Conservation (phyloP, 2,329 filamentous ascomycete species). For the Colletotrichum sp. region DNA sequence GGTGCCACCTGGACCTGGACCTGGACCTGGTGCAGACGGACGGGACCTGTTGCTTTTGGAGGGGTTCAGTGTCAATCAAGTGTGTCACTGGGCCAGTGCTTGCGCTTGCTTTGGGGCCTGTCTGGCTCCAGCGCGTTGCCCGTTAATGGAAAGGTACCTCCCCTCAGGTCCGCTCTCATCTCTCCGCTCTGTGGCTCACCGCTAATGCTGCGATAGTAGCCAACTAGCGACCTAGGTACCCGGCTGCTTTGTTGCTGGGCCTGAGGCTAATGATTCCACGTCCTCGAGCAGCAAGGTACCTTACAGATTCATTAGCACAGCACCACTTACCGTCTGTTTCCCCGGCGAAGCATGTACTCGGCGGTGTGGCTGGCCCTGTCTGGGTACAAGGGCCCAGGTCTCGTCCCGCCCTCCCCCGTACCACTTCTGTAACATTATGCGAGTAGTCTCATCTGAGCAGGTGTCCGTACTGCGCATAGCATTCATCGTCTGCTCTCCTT, state of each 20-base stretch:
- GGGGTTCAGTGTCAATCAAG: conserved; percentile 18
- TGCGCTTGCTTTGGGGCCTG: conserved; percentile 7
- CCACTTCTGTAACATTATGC: conserved; percentile 19
- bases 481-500: neutral
- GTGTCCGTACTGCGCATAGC: neutral
- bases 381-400: conserved; percentile 10
- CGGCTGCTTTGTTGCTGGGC: neutral
- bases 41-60: conserved; percentile 5
- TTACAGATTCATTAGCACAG: neutral
- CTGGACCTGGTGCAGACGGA: neutral
- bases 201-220: neutral
- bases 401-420: conserved; percentile 15
- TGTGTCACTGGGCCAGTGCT: conserved; percentile 20
- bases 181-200: conserved; percentile 17
- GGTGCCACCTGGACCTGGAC: conserved; percentile 13
- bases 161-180: conserved; percentile 11
- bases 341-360: neutral
- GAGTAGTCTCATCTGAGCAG: neutral
- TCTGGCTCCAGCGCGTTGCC: conserved; percentile 8
- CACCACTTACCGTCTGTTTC: neutral
- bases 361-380: conserved; percentile 16
- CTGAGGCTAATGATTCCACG: neutral
- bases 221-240: neutral
- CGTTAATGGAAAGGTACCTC: conserved; percentile 1
- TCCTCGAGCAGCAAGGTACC: neutral